Percentiles rank a stretch among this genome's conserved stretches.
phyloP scores from a whole-genome alignment of 768 basidiomycete species.

The Xerocomus potaroensis region DNA sequence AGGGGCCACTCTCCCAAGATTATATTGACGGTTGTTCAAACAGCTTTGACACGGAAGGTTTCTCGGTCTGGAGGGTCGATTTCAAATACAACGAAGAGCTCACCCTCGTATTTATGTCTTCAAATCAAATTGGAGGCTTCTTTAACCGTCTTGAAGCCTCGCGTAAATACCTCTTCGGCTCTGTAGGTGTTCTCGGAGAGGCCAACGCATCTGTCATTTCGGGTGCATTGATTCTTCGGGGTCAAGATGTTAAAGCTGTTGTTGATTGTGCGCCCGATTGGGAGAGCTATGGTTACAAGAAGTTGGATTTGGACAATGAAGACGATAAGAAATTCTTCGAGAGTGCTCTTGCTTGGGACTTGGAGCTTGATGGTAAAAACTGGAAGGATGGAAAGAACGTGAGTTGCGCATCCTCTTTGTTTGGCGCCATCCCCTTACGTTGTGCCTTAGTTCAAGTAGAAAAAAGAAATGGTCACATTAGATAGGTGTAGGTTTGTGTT shows the following conservation, averaged over 20 bases:
- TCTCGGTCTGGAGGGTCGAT: conserved; percentile 87
- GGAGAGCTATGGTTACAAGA: conserved; percentile 82
- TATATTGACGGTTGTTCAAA: conserved; percentile 5
- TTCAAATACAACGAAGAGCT: conserved; percentile 98
- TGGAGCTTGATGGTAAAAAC: conserved; percentile 81
- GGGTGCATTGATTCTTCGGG: conserved; percentile 81
- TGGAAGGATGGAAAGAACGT: conserved; percentile 92
- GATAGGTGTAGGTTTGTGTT: conserved; percentile 23
- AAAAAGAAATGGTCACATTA: conserved; percentile 10
- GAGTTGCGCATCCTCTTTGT: conserved; percentile 33
- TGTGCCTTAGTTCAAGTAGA: conserved; percentile 21
- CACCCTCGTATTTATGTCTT: conserved; percentile 90
- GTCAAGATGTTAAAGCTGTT: conserved; percentile 64
- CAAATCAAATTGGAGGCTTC: conserved; percentile 92
- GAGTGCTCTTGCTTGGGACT: conserved; percentile 90
- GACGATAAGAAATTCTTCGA: conserved; percentile 90
- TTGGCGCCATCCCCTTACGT: not conserved
- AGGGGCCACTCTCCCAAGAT: not conserved
- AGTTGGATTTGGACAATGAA: conserved; percentile 67
- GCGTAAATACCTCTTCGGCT: conserved; percentile 94
- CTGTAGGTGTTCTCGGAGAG: conserved; percentile 84
- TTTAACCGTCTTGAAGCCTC: conserved; percentile 98
- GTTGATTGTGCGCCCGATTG: conserved; percentile 85
- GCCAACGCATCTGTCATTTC: conserved; percentile 74
- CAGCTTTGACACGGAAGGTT: conserved; percentile 86